These are phyloP conservation scores for Pseudogymnoascus sp. DNA, from an alignment of 2,329 filamentous ascomycete species.

Conservation along the genomic window DNA sequence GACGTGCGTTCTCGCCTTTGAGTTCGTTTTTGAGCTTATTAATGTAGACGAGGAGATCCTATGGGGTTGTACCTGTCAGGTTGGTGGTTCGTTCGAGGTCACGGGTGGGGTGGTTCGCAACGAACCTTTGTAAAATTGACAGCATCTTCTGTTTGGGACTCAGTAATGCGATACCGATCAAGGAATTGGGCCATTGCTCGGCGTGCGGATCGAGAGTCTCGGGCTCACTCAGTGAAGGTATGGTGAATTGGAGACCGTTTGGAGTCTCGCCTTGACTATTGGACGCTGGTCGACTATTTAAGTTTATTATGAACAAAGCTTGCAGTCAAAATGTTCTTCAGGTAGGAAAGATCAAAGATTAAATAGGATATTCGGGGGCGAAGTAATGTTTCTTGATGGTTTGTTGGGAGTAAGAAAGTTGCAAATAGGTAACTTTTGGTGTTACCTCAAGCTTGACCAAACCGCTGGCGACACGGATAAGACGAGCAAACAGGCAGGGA, in stretches of 20 bases:
- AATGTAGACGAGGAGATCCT: constrained; percentile 42
- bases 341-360: background rate
- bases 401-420: background rate
- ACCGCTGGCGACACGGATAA: background rate
- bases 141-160: background rate
- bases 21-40: constrained; percentile 37
- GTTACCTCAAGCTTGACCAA: constrained; percentile 3
- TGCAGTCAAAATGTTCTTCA: background rate
- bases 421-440: background rate
- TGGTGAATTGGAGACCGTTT: background rate
- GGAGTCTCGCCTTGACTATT: background rate
- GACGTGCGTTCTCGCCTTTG: constrained; percentile 36
- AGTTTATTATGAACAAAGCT: constrained; percentile 3
- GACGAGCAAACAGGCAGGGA: constrained; percentile 9
- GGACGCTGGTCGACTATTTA: background rate
- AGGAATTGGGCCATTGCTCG: constrained; percentile 3
- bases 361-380: background rate
- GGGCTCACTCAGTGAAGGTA: background rate
- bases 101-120: background rate
- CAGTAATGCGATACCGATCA: constrained; percentile 5
- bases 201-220: background rate
- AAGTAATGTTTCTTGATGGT: background rate
- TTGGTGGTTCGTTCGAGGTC: background rate
- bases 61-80: background rate
- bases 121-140: constrained; percentile 10